phyloP scores from a whole-genome alignment of 2,329 filamentous ascomycete genomes.

The Diaporthe citrichinensis region DNA sequence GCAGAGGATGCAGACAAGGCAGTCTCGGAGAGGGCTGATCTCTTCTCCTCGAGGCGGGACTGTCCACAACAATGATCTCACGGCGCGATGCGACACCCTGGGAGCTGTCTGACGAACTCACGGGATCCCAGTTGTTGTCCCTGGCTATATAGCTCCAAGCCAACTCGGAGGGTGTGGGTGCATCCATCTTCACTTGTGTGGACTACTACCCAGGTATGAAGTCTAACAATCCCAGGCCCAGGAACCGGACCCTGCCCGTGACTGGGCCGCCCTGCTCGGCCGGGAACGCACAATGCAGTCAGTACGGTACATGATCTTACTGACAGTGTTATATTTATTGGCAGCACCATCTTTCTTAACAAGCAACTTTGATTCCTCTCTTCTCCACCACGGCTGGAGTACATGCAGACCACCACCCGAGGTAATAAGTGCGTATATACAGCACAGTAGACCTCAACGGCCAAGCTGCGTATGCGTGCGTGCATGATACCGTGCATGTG shows the following conservation, averaged over 20 bases:
- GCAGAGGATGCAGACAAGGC: background rate
- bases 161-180: background rate
- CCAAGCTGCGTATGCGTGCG: background rate
- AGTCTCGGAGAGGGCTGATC: background rate
- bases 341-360: too few relatives aligned
- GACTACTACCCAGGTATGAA: background rate
- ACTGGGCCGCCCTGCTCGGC: background rate
- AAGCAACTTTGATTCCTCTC: too few relatives aligned
- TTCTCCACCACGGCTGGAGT: too few relatives aligned
- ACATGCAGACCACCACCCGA: background rate
- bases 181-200: background rate
- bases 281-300: background rate
- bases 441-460: background rate
- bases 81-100: background rate
- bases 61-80: slow-evolving; percentile 23
- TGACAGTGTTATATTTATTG: too few relatives aligned
- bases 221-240: background rate
- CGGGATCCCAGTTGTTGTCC: slow-evolving; percentile 15
- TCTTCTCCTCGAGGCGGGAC: background rate
- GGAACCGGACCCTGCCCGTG: slow-evolving; percentile 11
- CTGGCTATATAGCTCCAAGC: background rate
- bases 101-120: slow-evolving; percentile 8
- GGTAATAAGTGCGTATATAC: background rate
- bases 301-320: background rate
- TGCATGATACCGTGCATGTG: background rate